phyloP scores from a whole-genome alignment of 2,329 filamentous ascomycete species.

The Ciborinia camelliae region DNA sequence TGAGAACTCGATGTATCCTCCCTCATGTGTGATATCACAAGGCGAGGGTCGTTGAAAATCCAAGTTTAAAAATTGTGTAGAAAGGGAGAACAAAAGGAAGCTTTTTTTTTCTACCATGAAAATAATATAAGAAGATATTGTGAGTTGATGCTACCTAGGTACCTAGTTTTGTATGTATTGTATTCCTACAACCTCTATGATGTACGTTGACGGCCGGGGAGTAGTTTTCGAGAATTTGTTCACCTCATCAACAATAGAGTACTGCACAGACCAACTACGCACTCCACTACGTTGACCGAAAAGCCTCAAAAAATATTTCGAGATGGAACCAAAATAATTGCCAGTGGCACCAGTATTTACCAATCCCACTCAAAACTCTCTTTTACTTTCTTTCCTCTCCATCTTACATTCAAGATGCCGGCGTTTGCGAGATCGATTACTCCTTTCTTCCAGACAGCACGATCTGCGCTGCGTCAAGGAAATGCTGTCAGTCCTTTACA shows the following conservation, averaged over 20 bases:
- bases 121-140: not conserved
- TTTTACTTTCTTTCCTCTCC: constrained; percentile 17
- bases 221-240: too few relatives aligned
- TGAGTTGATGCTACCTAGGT: too few relatives aligned
- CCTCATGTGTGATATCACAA: not conserved
- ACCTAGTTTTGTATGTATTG: not conserved
- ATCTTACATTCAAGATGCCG: constrained; percentile 62
- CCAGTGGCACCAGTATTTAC: constrained; percentile 14
- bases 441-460: constrained; percentile 79
- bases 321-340: constrained; percentile 20
- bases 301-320: constrained; percentile 20
- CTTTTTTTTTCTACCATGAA: not conserved
- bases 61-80: too few relatives aligned
- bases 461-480: constrained; percentile 66
- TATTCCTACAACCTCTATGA: too few relatives aligned
- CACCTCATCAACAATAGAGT: not conserved
- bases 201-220: too few relatives aligned
- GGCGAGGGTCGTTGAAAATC: not conserved
- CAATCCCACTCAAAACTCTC: constrained; percentile 10
- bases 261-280: constrained; percentile 8
- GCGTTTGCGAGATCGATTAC: constrained; percentile 72
- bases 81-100: not conserved
- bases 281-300: constrained; percentile 15
- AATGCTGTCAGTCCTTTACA: constrained; percentile 74
- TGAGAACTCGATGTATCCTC: not conserved